Conservation (phyloP, 768 basidiomycete species). For the Lyophyllum shimeji region DNA sequence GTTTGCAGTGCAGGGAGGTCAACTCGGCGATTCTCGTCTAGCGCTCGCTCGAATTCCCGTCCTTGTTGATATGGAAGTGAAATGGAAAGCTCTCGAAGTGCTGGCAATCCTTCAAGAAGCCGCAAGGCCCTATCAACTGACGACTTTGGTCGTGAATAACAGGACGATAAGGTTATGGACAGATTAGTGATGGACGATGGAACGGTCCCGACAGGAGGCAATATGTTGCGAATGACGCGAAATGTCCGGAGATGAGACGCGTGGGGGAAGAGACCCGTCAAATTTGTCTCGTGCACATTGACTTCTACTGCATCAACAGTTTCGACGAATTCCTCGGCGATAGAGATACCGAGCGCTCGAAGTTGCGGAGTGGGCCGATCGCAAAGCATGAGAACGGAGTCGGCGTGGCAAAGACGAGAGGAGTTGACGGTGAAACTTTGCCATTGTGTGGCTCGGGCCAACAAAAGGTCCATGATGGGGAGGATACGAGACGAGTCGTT, state of each 20-base stretch:
- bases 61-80: slow-evolving; percentile 31
- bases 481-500: slow-evolving; percentile 27
- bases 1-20: slow-evolving; percentile 24
- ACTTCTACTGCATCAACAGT: slow-evolving; percentile 15
- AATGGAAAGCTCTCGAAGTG: slow-evolving; percentile 41
- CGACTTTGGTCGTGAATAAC: slow-evolving; percentile 17
- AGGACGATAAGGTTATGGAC: slow-evolving; percentile 29
- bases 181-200: slow-evolving; percentile 34
- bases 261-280: slow-evolving; percentile 29
- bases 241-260: slow-evolving; percentile 35
- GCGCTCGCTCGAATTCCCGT: slow-evolving; percentile 23
- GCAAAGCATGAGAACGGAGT: slow-evolving; percentile 38
- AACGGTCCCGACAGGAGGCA: slow-evolving; percentile 32
- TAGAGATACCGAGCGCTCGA: slow-evolving; percentile 27
- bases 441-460: slow-evolving; percentile 43
- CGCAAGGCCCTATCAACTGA: slow-evolving; percentile 25
- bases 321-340: slow-evolving; percentile 28
- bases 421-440: slow-evolving; percentile 40
- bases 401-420: slow-evolving; percentile 33
- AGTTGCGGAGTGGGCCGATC: slow-evolving; percentile 35
- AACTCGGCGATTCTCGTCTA: slow-evolving; percentile 15
- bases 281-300: slow-evolving; percentile 21
- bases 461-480: slow-evolving; percentile 40
- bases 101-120: slow-evolving; percentile 37
- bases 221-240: slow-evolving; percentile 30